Percentiles rank a stretch among this genome's conserved stretches.
These are phyloP conservation scores for Punica granatum DNA, from an alignment of 345 rosid genomes.

Conservation along the genomic window DNA sequence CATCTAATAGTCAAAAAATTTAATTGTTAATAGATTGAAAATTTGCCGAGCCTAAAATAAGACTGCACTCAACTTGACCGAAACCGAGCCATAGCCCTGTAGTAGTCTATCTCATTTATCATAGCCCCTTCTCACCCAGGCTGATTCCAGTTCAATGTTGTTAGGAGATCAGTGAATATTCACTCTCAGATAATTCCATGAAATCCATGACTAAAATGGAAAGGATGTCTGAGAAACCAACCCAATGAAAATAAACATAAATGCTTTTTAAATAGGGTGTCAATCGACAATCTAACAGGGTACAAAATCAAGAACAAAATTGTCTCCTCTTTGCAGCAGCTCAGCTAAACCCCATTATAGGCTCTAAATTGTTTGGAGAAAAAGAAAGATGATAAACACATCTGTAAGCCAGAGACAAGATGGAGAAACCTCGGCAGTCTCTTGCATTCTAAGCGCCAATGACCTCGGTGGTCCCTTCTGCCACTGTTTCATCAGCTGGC, in stretches of 20 bases:
- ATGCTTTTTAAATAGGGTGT: not conserved
- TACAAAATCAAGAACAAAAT: slow-evolving; percentile 1
- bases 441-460: slow-evolving; percentile 38
- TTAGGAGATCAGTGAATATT: no score
- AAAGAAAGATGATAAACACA: not conserved
- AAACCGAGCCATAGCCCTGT: no score
- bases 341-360: not conserved
- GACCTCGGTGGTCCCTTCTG: slow-evolving; percentile 50
- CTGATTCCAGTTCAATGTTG: no score
- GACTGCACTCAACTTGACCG: no score
- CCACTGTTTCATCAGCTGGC: slow-evolving; percentile 65
- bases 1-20: no score
- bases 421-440: not conserved
- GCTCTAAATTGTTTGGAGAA: not conserved
- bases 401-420: not conserved
- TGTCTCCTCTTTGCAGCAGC: not conserved
- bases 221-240: not conserved
- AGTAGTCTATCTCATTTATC: no score
- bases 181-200: no score
- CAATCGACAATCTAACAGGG: not conserved
- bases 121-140: no score
- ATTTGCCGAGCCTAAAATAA: no score
- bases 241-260: not conserved
- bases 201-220: not conserved
- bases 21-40: no score